Base-by-base conservation (phyloP, 176 grass and related monocot species). In the Ampelocalamus luodianensis region DNA sequence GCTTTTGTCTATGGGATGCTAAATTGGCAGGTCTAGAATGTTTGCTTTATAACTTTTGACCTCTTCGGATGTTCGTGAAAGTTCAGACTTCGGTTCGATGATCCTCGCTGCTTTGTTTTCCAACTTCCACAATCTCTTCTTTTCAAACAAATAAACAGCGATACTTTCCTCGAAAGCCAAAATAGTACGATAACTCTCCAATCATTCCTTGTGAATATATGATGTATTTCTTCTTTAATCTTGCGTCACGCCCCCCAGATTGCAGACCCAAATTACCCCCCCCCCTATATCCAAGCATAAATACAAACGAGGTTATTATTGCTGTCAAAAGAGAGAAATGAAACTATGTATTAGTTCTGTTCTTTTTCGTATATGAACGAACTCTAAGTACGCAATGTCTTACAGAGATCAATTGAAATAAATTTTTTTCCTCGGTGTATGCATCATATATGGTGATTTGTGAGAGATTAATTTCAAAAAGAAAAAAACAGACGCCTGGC, bases 1-100 rank as follows among this genome's bases (percentile, higher is more conserved):
- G 39, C 14, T 77, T 77, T 70, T 22, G 20, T 14, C 24, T 60
- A 26, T 71, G 53, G 12, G n/a, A 83, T 64, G 43, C 16, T 76
- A 39, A 70, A 60, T 39, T 68, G 60, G 49, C 22, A 64, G 77
- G 45, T 36, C 76, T 74, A 76, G 73, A 79, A 60, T 82, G 65
- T 14, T 74, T 8, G 68, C 79, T 87, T 84, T 78, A 80, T 50
- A 84, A 80, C 80, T 86, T 84, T 84, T 76, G 61, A 53, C 67
- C 32, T 53, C 38, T 51, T 29, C 2, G 16, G 36, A 78, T 59
- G 56, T 83, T 18, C 36, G 62, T 86, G 79, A 78, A 77, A 66
- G 26, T 46, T 82, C 55, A 64, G 32, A 36, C 71, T 65, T 85
- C 62, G 58, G 78, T 43, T 83, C 18, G 23, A 58, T 68, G 48